phyloP scores from a whole-genome alignment of 768 basidiomycete genomes.

The Rhizopogon roseolus region DNA sequence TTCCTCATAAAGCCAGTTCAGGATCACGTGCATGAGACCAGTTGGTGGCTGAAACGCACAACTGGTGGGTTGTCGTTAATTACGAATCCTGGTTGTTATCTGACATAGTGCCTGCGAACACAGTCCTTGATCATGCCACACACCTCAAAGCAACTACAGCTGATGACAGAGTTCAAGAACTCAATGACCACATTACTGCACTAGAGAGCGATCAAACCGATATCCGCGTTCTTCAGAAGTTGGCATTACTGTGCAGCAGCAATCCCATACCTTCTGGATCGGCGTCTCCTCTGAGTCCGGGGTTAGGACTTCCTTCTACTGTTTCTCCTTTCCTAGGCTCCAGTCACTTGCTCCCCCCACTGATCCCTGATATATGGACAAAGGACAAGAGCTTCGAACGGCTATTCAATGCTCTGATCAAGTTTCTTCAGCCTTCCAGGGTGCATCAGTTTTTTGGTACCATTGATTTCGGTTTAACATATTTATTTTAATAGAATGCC shows the following conservation, averaged over 20 bases:
- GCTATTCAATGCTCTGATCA: slow-evolving; percentile 61
- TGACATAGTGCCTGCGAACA: slow-evolving; percentile 6
- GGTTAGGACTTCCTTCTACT: slow-evolving; percentile 44
- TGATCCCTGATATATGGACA: slow-evolving; percentile 65
- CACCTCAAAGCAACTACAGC: slow-evolving; percentile 35
- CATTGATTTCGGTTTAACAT: background rate
- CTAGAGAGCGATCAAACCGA: slow-evolving; percentile 52
- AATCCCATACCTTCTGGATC: slow-evolving; percentile 43
- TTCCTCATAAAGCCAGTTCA: slow-evolving; percentile 67
- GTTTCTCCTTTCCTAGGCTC: slow-evolving; percentile 54
- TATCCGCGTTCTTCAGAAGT: slow-evolving; percentile 53
- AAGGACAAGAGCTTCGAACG: slow-evolving; percentile 66
- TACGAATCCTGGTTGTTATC: background rate
- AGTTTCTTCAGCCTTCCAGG: slow-evolving; percentile 57
- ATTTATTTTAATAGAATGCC: slow-evolving; percentile 40
- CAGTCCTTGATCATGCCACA: slow-evolving; percentile 41
- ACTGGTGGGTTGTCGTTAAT: slow-evolving; percentile 44
- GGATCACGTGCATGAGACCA: slow-evolving; percentile 61
- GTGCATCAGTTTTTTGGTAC: slow-evolving; percentile 34
- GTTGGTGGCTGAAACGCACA: slow-evolving; percentile 83
- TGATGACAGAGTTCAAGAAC: slow-evolving; percentile 41
- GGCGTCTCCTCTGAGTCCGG: slow-evolving; percentile 51
- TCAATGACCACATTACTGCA: slow-evolving; percentile 47
- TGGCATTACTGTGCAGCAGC: slow-evolving; percentile 58
- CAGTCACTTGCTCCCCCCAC: slow-evolving; percentile 29